A percentile compares a stretch with the other conserved stretches of the same genome.
Conservation (phyloP, 2,329 filamentous ascomycete species). For the Chaetomiaceae sp. region DNA sequence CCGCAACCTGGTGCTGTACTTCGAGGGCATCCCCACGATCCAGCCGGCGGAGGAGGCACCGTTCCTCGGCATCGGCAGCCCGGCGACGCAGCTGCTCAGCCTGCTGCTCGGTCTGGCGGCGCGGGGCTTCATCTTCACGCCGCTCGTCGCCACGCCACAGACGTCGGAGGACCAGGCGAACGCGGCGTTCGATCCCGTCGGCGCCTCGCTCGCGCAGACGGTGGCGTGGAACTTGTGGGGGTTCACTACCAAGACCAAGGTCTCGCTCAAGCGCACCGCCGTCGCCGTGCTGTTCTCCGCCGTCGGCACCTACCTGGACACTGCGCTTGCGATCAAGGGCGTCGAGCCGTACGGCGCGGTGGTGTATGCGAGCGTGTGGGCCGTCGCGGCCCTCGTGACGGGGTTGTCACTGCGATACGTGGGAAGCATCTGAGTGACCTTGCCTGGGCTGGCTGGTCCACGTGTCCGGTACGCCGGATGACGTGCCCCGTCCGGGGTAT, state of each 20-base stretch:
- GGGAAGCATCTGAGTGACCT: slow-evolving; percentile 42
- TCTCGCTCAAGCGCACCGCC: slow-evolving; percentile 58
- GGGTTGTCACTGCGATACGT: slow-evolving; percentile 51
- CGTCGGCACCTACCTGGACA: slow-evolving; percentile 56
- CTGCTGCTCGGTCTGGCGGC: slow-evolving; percentile 61
- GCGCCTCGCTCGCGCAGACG: slow-evolving; percentile 62
- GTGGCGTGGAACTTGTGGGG: slow-evolving; percentile 68
- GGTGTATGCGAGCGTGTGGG: slow-evolving; percentile 71
- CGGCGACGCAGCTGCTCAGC: slow-evolving; percentile 44
- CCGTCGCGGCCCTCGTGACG: slow-evolving; percentile 53
- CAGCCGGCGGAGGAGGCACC: slow-evolving; percentile 60
- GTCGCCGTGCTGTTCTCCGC: slow-evolving; percentile 52
- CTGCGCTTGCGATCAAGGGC: slow-evolving; percentile 60
- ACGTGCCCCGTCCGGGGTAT: no score
- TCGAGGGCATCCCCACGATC: slow-evolving; percentile 64
- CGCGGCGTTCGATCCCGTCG: slow-evolving; percentile 55
- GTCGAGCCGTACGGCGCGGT: slow-evolving; percentile 64
- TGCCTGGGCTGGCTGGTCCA: slow-evolving; percentile 4
- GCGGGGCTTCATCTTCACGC: slow-evolving; percentile 71
- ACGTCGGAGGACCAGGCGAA: slow-evolving; percentile 43
- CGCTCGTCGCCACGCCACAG: slow-evolving; percentile 50
- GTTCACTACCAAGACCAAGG: slow-evolving; percentile 55
- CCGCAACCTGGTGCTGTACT: slow-evolving; percentile 65
- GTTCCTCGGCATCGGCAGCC: slow-evolving; percentile 50
- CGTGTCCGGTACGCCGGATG: not conserved